Conservation (phyloP, 164 flowering plant genomes). For the Sextonia rubra region DNA sequence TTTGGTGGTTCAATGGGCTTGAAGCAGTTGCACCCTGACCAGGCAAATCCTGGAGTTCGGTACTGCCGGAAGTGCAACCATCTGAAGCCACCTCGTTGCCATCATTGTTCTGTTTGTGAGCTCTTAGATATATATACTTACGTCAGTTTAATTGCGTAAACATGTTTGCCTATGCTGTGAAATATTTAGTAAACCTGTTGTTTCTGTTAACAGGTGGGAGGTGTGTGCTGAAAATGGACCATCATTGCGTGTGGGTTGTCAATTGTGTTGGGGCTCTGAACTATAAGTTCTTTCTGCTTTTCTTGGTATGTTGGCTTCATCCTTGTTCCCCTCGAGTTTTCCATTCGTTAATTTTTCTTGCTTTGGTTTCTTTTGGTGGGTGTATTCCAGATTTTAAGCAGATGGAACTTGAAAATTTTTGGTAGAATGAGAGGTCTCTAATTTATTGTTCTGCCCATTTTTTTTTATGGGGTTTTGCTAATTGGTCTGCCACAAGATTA, state of each 20-base stretch:
- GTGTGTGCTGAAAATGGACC: slow-evolving; percentile 98
- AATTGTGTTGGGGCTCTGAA: slow-evolving; percentile 97
- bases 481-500: too few relatives aligned
- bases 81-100: slow-evolving; percentile 96
- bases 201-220: slow-evolving; percentile 73
- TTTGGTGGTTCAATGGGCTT: slow-evolving; percentile 16
- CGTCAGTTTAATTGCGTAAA: not conserved
- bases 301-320: slow-evolving; percentile 52
- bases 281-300: slow-evolving; percentile 94
- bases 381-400: too few relatives aligned
- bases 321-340: not conserved
- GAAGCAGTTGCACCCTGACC: slow-evolving; percentile 28
- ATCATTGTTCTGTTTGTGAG: slow-evolving; percentile 99
- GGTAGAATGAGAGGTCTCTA: too few relatives aligned
- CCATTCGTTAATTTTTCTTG: not conserved
- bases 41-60: slow-evolving; percentile 44
- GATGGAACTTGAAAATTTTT: too few relatives aligned
- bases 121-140: not conserved
- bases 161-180: not conserved
- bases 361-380: not conserved
- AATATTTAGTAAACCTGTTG: not conserved
- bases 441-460: too few relatives aligned
- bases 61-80: slow-evolving; percentile 90
- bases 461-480: too few relatives aligned
- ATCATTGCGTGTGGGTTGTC: slow-evolving; percentile 99